Base-by-base conservation (phyloP, 225 moss, liverwort and hornwort genomes). In the Pseudisothecium myosuroides region DNA sequence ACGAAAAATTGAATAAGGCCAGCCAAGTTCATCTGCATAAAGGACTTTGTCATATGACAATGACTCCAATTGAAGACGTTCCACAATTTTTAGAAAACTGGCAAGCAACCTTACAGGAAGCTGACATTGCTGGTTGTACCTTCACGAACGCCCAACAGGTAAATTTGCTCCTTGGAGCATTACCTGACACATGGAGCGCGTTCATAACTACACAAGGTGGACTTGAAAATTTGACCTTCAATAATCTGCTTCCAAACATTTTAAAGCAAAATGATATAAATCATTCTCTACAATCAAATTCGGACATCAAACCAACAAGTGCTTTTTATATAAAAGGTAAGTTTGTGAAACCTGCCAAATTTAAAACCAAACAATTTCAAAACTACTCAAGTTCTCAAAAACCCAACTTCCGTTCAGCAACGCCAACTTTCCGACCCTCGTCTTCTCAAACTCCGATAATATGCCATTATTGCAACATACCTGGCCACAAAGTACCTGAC, bases 401-500 rank as follows among this genome's bases (percentile, higher is more conserved):
- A 67, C 0, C 37, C 20, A 37, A 67, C 21, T 67, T 67, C 6
- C 6, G 3, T 67, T 21, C 6, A 67, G 6, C 6, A 1, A 20
- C 2, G 37, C 2, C 37, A 37, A 11, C 11, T 67, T 5, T 5
- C 11, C 17, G 0, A 3, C 21, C 37, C 6, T 67, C 6, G 2
- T 12, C 43, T 72, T 71, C 71, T 41, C 71, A 41, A 71, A 71
- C 41, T 14, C 8, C 14, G 1, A 26, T 26, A 24, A 41, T 71
- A 24, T 71, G 71, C 26, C 41, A 71, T 41, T 72, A 72, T 72
- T 72, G 72, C 0, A 3, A 9, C 71, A 71, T 71, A 5, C 26
- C 14, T 1, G 3, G 5, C 26, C 26, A 71, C 1, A 43, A 72
- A 72, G 27, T 4, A 41, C 15, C 0, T 0, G 1, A 27, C 2